phyloP scores from a whole-genome alignment of 139 green algal genomes.

The Penium margaritaceum region DNA sequence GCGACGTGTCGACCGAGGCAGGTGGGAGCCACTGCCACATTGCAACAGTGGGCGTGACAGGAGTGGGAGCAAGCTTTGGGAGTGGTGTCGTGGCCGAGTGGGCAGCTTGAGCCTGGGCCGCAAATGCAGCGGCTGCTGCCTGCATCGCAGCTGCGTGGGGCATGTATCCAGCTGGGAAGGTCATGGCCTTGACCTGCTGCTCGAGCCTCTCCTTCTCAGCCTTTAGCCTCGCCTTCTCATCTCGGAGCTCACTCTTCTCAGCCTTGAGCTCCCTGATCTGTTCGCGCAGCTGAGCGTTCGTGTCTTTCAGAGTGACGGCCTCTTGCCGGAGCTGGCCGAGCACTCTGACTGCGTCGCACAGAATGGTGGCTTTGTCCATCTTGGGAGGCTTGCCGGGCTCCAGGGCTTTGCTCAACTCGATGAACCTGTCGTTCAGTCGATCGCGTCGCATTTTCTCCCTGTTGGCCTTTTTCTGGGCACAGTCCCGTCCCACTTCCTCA shows the following conservation, averaged over 20 bases:
- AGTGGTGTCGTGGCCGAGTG: neutral
- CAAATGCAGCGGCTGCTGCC: slow-evolving; percentile 42
- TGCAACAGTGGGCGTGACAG: neutral
- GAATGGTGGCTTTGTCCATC: slow-evolving; percentile 64
- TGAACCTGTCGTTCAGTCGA: slow-evolving; percentile 65
- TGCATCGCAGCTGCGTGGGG: slow-evolving; percentile 28
- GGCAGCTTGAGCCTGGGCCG: neutral
- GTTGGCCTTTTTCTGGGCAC: too few species aligned
- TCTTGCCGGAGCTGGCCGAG: slow-evolving; percentile 58
- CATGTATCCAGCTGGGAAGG: slow-evolving; percentile 19
- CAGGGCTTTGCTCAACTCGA: slow-evolving; percentile 6
- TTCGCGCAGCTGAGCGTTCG: slow-evolving; percentile 53
- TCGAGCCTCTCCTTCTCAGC: slow-evolving; percentile 36
- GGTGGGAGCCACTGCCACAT: slow-evolving; percentile 57
- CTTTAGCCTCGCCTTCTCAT: slow-evolving; percentile 48
- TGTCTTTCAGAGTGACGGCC: slow-evolving; percentile 38
- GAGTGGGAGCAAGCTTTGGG: slow-evolving; percentile 1
- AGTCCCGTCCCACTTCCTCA: too few species aligned
- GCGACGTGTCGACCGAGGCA: slow-evolving; percentile 53
- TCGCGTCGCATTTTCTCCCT: slow-evolving; percentile 64
- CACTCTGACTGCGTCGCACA: slow-evolving; percentile 62
- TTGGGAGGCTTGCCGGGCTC: slow-evolving; percentile 57
- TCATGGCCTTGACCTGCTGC: slow-evolving; percentile 39
- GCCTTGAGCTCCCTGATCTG: slow-evolving; percentile 73
- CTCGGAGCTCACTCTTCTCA: slow-evolving; percentile 40